Base-by-base conservation (phyloP, 371 early-diverging fungal species). In the Mucor piriformis region DNA sequence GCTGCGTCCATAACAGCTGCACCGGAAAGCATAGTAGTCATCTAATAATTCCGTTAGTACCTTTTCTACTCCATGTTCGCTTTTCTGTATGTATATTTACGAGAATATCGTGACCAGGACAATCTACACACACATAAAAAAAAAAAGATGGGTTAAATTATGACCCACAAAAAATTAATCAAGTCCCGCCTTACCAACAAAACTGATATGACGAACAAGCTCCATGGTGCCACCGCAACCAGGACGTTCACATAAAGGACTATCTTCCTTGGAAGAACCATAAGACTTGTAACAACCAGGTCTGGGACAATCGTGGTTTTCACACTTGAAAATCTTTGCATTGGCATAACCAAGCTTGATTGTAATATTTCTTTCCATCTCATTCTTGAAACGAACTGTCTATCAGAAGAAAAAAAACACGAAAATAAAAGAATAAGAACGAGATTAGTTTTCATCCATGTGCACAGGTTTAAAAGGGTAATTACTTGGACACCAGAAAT, bases 1-100 rank as follows among this genome's bases (percentile, higher is more conserved):
- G 99, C 99, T 51, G 99, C 99, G 82, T 99, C 99, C 99, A 99
- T 99, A 69, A 99, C 98, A 44, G 99, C 99, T 54, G 99, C 99
- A 69, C 99, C 99, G 86, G 96, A 99, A 70, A 99, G 85, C 99
- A 99, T 99, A 57, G 99, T 99, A 29, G 99, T 97, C 99, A 99
- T 99, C 67, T 67, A 24, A 21, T 46, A 62, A 16, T n/a, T 0
- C 18, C 2, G 3, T 12, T 46, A 3, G 34, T 24, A 18, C 2
- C 32, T 32, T 8, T 24, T 37, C 23, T 23, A 16, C 2, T 13
- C 27, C 4, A 16, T 24, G 13, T 38, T 20, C 12, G 33, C 42
- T 15, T 24, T 50, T 10, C 16, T 57, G 37, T 44, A 40, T 33
- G 16, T 10, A 34, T 53, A 43, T 50, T 63, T 67, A 67, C 67